Evolutionary conservation across 1,284 basidiomycete species (phyloP), one percentile per base, ranked within the genome.

Genomic region (Rhodotorula sp.): DNA sequence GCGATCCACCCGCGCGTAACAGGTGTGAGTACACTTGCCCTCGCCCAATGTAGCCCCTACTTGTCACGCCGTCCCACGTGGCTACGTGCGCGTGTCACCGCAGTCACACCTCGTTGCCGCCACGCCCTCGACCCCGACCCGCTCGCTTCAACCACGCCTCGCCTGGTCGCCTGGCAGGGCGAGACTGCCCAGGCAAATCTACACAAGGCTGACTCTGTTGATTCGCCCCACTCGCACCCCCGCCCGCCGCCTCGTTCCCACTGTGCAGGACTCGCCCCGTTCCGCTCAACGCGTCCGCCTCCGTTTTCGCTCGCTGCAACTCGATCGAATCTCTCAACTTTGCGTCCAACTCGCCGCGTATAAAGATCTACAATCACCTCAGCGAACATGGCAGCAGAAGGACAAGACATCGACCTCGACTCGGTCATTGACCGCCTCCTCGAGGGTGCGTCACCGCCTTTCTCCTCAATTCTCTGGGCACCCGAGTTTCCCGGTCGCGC

Each of bases 361-460:
- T 28, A 43, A 43, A 43, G 38, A 12, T 43, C 38, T 43, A 7
- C 10, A 43, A 43, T 43, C 38, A 43, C 3, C 5, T 21, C 60
- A 16, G 19, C 23, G 8, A 49, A 55, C 43, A 71, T 71, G 70
- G 70, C 70, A 34, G 60, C 61, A 70, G 84, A 85, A 76, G 77
- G 80, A 45, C 81, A 78, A 64, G 93, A 95, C 82, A 94, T 97
- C 83, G 94, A 97, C 87, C 87, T 97, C 77, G 94, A 97, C 85
- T 95, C 93, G 83, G 92, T 97, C 85, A 97, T 97, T 81, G 94
- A 97, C 88, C 87, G 93, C 75, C 86, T 97, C 77, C 85, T 97
- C 77, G 94, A 97, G 89, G 94, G 94, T 94, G 85, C 59, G 18
- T 38, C 28, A 56, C 56, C 84, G 38, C 31, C 55, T 48, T 19